Conservation (phyloP, 176 grass and related monocot genomes). For the Carex parvula region DNA sequence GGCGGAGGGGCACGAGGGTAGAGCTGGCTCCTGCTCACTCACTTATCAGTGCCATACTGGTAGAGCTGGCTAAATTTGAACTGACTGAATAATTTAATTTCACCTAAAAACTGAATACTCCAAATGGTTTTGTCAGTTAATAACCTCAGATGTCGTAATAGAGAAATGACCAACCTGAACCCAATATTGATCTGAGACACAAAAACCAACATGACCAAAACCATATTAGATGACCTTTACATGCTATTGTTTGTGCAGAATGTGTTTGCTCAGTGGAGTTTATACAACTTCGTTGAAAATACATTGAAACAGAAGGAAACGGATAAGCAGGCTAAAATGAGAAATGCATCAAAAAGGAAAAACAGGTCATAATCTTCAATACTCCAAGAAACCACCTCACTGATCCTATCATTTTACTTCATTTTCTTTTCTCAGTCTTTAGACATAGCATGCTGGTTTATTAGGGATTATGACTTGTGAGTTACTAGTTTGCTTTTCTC, state of each 20-base stretch:
- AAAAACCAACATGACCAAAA: background rate
- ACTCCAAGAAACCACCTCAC: conserved; percentile 44
- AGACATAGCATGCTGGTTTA: background rate
- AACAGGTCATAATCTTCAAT: conserved; percentile 52
- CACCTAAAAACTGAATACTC: background rate
- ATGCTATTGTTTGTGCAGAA: conserved; percentile 45
- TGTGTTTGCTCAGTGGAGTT: conserved; percentile 72
- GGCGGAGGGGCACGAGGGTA: too few relatives aligned
- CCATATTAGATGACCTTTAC: background rate
- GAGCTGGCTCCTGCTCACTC: background rate
- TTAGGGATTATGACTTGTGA: background rate
- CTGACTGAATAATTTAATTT: background rate
- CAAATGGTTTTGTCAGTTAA: background rate
- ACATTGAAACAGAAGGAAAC: conserved; percentile 49
- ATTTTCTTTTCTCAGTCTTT: conserved; percentile 15
- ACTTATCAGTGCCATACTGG: background rate
- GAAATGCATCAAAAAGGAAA: conserved; percentile 59
- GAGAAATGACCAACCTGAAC: background rate
- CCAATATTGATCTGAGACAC: background rate
- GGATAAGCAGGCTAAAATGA: conserved; percentile 20
- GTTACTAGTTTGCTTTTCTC: background rate
- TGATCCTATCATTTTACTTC: background rate
- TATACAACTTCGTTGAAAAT: conserved; percentile 75
- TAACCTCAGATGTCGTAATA: background rate
- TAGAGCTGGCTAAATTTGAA: background rate